Percentiles rank a stretch among this genome's conserved stretches.
phyloP scores from a whole-genome alignment of 2,329 filamentous ascomycete species.

The Xylariaceae sp. region DNA sequence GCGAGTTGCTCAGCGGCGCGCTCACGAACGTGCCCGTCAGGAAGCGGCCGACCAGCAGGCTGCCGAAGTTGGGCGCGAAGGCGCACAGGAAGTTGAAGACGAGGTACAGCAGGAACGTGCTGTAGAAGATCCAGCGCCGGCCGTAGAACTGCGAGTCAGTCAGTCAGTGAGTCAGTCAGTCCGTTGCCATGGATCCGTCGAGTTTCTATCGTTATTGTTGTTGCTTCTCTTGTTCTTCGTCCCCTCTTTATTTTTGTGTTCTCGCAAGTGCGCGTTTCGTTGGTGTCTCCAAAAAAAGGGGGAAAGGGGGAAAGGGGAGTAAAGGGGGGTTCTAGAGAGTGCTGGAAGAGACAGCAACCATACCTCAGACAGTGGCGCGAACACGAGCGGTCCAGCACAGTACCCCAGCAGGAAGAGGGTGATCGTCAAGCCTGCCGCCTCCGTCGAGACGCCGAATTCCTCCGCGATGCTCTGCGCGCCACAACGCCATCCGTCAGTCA shows the following conservation, averaged over 20 bases:
- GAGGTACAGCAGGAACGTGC: constrained; percentile 40
- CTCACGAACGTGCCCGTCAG: constrained; percentile 45
- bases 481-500: constrained; percentile 28
- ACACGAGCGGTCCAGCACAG: constrained; percentile 49
- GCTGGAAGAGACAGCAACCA: too few species aligned
- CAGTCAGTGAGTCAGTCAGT: neutral
- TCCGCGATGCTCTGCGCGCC: constrained; percentile 31
- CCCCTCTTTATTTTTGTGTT: too few species aligned
- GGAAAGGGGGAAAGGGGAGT: too few species aligned
- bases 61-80: constrained; percentile 46
- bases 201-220: too few species aligned
- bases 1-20: constrained; percentile 28
- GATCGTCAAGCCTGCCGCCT: constrained; percentile 41
- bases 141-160: constrained; percentile 37
- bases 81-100: constrained; percentile 46
- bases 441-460: constrained; percentile 38
- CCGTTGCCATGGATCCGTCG: neutral
- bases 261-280: too few species aligned
- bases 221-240: too few species aligned
- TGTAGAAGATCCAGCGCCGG: constrained; percentile 44
- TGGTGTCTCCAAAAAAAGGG: too few species aligned
- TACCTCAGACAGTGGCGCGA: constrained; percentile 47
- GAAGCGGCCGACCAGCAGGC: constrained; percentile 46
- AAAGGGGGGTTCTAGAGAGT: too few species aligned
- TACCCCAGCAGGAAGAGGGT: constrained; percentile 51